Base-by-base conservation (phyloP, 441 rosid species). In the Erodium chrysanthum region DNA sequence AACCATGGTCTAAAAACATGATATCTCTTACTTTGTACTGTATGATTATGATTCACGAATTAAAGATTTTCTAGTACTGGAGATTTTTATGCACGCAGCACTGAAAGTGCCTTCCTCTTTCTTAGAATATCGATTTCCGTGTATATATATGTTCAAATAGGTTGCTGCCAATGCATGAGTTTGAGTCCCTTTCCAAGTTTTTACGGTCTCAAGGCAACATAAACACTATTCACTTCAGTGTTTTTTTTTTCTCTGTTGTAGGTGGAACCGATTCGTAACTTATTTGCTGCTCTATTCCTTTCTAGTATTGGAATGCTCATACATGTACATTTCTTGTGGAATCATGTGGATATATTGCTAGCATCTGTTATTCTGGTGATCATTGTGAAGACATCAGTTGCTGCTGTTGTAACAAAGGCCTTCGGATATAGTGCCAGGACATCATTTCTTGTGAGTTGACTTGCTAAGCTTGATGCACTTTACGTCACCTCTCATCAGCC, bases 231-330 rank as follows among this genome's bases (percentile, higher is more conserved):
- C 40, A 35, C 40, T 5, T 4, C 6, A 9, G 3, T 66, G 4
- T 22, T 44, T 64, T 66, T 66, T 7, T 22, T 44, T 64, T 66
- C 56, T 64, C 10, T 44, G 10, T 68, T 81, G 73, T 74, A 88
- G 99, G 96, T 94, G 84, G 99, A 94, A 77, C 99, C 99, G 66
- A 91, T 94, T 64, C 94, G 99, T 59, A 94, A 94, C 80, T 70
- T 94, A 70, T 94, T 94, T 72, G 91, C 37, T 33, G 37, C 37
- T 33, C 37, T 33, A 0, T 33, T 33, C 37, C 37, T 33, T 33
- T 33, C 37, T 31, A 90, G 99, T 77, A 94, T 94, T 20, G 99
- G 99, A 71, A 94, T 94, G 99, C 96, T 94, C 61, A 94, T 94
- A 78, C 83, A 94, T 66, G 97, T 94, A 20, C 97, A 88, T 64